Conservation (phyloP, 2,329 filamentous ascomycete species). For the Paraconiothyrium sp. region DNA sequence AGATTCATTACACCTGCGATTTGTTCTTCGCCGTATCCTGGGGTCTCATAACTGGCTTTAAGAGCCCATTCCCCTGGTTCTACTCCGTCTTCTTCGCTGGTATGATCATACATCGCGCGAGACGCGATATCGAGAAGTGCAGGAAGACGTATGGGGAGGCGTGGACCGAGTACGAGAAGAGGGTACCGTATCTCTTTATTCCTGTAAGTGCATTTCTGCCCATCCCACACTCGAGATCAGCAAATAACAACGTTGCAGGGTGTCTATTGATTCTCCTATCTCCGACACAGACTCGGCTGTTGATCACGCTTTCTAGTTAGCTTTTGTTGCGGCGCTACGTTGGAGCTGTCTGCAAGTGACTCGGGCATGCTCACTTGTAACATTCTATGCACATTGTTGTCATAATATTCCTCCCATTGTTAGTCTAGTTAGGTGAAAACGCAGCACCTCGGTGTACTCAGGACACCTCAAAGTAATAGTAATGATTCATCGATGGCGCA, state of each 20-base stretch:
- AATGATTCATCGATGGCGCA: background rate
- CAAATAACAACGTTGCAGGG: background rate
- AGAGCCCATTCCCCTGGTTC: slow-evolving; percentile 87
- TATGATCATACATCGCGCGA: slow-evolving; percentile 83
- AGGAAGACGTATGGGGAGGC: slow-evolving; percentile 81
- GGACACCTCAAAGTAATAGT: background rate
- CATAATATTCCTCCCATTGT: background rate
- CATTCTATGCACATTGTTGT: slow-evolving; percentile 5
- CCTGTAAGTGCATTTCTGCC: slow-evolving; percentile 57
- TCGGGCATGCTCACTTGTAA: background rate
- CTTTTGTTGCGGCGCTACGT: background rate
- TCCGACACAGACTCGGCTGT: too few relatives aligned
- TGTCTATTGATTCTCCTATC: background rate
- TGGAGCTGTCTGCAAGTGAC: background rate
- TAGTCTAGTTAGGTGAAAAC: background rate
- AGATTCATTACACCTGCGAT: slow-evolving; percentile 84
- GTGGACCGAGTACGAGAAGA: slow-evolving; percentile 82
- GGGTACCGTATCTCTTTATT: slow-evolving; percentile 86
- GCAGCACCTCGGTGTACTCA: background rate
- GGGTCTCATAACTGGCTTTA: slow-evolving; percentile 84
- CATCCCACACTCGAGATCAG: background rate
- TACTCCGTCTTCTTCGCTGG: slow-evolving; percentile 81
- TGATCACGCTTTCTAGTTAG: background rate
- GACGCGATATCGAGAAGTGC: slow-evolving; percentile 79
- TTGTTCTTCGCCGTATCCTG: slow-evolving; percentile 79